These are phyloP conservation scores for Gardenia jasminoides DNA, from an alignment of 257 asterid genomes.

Conservation along the genomic window DNA sequence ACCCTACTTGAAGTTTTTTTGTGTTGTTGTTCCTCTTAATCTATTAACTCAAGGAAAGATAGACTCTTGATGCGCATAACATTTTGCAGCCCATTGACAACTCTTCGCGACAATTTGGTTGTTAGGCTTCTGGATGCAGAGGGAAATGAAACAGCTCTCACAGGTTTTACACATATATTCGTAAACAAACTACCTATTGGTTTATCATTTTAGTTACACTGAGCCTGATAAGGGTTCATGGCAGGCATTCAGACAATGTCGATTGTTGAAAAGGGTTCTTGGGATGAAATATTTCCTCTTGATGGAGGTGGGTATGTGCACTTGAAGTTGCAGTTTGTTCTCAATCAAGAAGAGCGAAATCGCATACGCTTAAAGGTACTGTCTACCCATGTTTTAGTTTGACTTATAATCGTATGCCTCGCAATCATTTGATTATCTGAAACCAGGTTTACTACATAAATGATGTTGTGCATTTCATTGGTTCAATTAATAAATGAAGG, in stretches of 20 bases:
- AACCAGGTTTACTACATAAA: neutral
- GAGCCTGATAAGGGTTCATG: conserved; percentile 2
- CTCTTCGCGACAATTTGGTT: conserved; percentile 62
- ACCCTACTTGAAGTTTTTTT: conserved; percentile 14
- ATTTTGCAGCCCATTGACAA: conserved; percentile 73
- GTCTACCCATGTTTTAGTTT: neutral
- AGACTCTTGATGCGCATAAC: conserved; percentile 5
- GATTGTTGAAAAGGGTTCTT: conserved; percentile 78
- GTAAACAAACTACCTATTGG: neutral
- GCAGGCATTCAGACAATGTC: conserved; percentile 64
- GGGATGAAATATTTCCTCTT: conserved; percentile 75
- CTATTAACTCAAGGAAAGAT: neutral
- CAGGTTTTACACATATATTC: conserved; percentile 40
- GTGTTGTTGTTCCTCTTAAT: neutral
- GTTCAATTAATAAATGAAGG: neutral
- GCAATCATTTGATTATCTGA: neutral
- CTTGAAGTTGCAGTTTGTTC: conserved; percentile 69
- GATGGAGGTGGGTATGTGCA: conserved; percentile 73
- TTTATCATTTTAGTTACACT: neutral
- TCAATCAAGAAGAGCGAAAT: conserved; percentile 67
- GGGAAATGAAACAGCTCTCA: conserved; percentile 64
- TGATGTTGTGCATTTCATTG: neutral
- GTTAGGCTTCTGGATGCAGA: conserved; percentile 71
- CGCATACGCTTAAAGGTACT: conserved; percentile 74
- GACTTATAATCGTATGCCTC: neutral